Conservation (phyloP, 1,139 yeast species). For the Suhomyces taliae region DNA sequence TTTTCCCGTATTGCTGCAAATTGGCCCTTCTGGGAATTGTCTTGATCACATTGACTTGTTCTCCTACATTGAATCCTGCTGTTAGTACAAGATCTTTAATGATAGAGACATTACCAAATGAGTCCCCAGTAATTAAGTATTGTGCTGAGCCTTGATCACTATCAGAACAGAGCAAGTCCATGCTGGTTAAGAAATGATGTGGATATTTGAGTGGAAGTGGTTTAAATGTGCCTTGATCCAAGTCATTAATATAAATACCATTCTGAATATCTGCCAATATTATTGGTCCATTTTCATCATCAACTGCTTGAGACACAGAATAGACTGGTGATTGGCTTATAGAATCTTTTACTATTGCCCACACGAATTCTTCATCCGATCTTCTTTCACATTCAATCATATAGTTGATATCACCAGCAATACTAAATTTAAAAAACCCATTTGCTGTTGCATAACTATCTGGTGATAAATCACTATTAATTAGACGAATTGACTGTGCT, state of each 20-base stretch:
- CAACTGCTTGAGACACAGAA: constrained; percentile 13
- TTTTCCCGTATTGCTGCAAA: not conserved
- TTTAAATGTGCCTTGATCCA: not conserved
- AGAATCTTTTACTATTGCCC: not conserved
- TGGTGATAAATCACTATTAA: not conserved
- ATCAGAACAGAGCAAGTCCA: constrained; percentile 9
- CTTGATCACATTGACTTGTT: constrained; percentile 30
- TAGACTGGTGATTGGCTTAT: constrained; percentile 8
- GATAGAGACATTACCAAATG: constrained; percentile 31
- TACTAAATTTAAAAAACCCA: constrained; percentile 3
- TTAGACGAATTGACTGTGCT: not conserved
- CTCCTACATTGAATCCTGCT: constrained; percentile 30
- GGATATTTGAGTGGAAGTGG: constrained; percentile 5
- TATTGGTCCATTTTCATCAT: constrained; percentile 6
- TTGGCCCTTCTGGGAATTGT: constrained; percentile 2
- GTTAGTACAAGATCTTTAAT: constrained; percentile 9
- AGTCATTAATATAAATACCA: constrained; percentile 16
- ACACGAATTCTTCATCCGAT: not conserved
- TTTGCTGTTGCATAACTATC: not conserved
- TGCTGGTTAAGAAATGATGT: constrained; percentile 18
- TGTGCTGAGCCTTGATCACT: not conserved
- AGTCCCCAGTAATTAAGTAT: constrained; percentile 26
- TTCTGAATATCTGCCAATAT: constrained; percentile 24
- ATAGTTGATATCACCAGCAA: constrained; percentile 5
- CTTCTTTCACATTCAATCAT: constrained; percentile 2